Conservation (phyloP, 208 protist genomes). For the Blechomonas ayalai region DNA sequence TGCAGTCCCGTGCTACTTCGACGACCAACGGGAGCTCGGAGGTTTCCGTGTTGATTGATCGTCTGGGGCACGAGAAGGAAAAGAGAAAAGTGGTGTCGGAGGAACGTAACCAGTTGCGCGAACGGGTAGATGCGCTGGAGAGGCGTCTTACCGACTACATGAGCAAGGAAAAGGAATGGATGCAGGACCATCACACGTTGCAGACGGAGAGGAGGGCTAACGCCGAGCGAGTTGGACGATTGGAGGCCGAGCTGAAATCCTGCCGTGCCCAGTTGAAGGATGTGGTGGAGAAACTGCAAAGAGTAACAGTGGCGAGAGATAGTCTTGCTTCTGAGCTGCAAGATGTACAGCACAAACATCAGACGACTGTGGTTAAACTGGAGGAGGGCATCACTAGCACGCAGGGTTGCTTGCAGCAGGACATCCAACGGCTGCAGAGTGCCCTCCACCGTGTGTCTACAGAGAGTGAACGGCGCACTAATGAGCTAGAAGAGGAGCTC, state of each 20-base stretch:
- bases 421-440: conserved; percentile 38
- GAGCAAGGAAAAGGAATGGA: conserved; percentile 15
- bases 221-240: conserved; percentile 4
- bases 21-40: conserved; percentile 9
- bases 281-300: conserved; percentile 11
- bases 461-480: conserved; percentile 45
- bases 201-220: conserved; percentile 3
- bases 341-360: conserved; percentile 16
- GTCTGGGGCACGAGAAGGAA: conserved; percentile 47
- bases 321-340: conserved; percentile 18
- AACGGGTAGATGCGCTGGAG: conserved; percentile 30
- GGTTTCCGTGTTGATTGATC: conserved; percentile 40
- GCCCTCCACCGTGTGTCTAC: conserved; percentile 25
- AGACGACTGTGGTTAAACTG: conserved; percentile 16
- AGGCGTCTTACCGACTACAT: conserved; percentile 30
- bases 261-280: conserved; percentile 5
- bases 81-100: conserved; percentile 15
- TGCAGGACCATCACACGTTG: conserved; percentile 7
- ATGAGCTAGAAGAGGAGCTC: conserved; percentile 45
- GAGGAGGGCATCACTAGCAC: conserved; percentile 24
- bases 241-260: conserved; percentile 12
- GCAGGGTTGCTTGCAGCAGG: conserved; percentile 10
- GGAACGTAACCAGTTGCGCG: conserved; percentile 25
- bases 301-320: conserved; percentile 7
- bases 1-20: conserved; percentile 9